Evolutionary conservation across 805 yeast genomes (phyloP).

Genomic region (Ogataea naganishii): DNA sequence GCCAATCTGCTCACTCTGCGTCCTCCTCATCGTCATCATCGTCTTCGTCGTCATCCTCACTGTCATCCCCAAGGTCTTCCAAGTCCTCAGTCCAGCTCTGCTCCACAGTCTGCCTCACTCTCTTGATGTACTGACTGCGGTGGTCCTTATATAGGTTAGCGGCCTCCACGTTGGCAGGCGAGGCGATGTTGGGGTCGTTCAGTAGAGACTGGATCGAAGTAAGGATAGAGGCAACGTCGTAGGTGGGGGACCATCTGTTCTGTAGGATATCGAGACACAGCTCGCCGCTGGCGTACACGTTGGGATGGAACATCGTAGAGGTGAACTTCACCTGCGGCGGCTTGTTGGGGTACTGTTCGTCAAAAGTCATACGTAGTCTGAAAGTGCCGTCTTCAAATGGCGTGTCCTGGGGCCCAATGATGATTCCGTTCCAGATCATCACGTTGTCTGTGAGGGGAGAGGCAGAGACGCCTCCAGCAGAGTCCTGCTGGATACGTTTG

Average conservation of each 20-base stretch:
- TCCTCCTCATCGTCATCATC: conserved; percentile 18
- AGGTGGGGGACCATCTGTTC: conserved; percentile 97
- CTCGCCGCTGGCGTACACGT: conserved; percentile 93
- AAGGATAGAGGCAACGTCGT: conserved; percentile 90
- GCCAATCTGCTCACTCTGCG: conserved; percentile 11
- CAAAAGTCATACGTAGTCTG: conserved; percentile 76
- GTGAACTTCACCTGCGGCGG: conserved; percentile 91
- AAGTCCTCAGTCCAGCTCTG: conserved; percentile 86
- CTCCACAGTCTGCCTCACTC: conserved; percentile 93
- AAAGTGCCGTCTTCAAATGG: conserved; percentile 98
- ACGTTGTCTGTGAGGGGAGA: conserved; percentile 96
- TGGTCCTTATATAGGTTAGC: conserved; percentile 94
- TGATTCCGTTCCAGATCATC: conserved; percentile 97
- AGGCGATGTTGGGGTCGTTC: conserved; percentile 92
- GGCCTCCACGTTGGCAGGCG: conserved; percentile 98
- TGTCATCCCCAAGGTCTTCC: conserved; percentile 45
- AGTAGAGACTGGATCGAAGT: conserved; percentile 87
- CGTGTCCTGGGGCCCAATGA: conserved; percentile 94
- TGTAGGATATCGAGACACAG: conserved; percentile 92
- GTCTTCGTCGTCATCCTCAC: conserved; percentile 26
- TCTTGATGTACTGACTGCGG: conserved; percentile 79
- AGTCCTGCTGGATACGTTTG: conserved; percentile 96
- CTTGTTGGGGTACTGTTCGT: conserved; percentile 95
- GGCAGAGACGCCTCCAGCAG: conserved; percentile 97
- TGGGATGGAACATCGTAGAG: conserved; percentile 96